Base-by-base conservation (phyloP, 1,284 basidiomycete species). In the Ceratobasidium theobromae region DNA sequence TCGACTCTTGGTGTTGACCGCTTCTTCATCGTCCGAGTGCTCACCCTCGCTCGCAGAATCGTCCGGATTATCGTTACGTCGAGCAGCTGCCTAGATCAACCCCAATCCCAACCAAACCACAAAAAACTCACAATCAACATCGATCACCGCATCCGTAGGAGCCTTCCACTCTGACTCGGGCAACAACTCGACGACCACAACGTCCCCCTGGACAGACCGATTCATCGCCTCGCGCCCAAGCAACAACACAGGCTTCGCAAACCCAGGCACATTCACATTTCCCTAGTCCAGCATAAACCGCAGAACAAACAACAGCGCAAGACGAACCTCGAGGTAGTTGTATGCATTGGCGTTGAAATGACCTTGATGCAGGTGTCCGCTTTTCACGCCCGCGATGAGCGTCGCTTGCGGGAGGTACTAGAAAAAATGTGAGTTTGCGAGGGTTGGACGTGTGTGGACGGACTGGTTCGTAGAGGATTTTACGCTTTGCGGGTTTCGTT, bases 311-410 rank as follows among this genome's bases (percentile, higher is more conserved):
- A 21, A 65, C 12, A 35, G 11, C 30, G 38, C 14, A 52, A 14
- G n/a, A 71, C 79, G 55, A 55, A 89, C 90, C 81, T 98, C 95
- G 5, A 98, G 82, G 73, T 96, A 99, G 76, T 99, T 99, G 80
- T 93, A 99, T 68, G 89, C 86, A 72, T 93, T 98, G 3, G 95
- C 93, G 73, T 93, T 95, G 79, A 98, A 99, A 75, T 95, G 88
- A 0, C 97, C 97, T 76, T 96, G 91, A 72, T 94, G 84, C 9
- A 95, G 84, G 54, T 89, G 81, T 0, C 93, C 93, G 8, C 86
- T 84, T 75, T 94, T 95, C 62, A 98, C 81, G 1, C 94, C 96
- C 5, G 94, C 92, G 28, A 86, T 76, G 18, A 98, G 77, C 0
- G 84, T 86, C 0, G 87, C 82, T 30, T 84, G 81, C 0, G 93